Base-by-base conservation (phyloP, 140 eudicot genomes). In the Ambrosia hybrid region DNA sequence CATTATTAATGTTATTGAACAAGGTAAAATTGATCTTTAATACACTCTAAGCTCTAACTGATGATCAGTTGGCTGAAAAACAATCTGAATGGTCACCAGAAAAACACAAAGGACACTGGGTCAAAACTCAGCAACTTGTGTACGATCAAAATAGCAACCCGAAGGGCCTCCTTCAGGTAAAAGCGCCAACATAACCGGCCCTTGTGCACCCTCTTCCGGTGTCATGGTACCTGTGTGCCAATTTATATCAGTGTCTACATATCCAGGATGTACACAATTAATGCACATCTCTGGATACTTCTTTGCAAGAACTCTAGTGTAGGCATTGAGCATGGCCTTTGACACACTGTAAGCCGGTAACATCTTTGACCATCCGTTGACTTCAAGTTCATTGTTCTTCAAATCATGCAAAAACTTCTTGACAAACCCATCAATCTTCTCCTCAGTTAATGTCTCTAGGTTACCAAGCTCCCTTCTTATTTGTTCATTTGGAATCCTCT, bases 191-290 rank as follows among this genome's bases (percentile, higher is more conserved):
- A 76, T 80, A 21, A 92, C 95, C 4, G 96, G 70, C 14, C 90
- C 91, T 72, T 81, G 80, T 17, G 98, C 98, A 12, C 98, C 96
- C 41, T 89, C 98, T 79, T 87, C 87, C 26, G 79, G 67, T 9
- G 89, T 85, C 95, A 87, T 36, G 3, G 85, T 79, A 36, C 98
- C 98, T 0, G 95, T 92, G 43, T 87, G 90, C 95, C 95, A 85
- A 73, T 80, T 89, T 4, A 87, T 10, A 71, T 92, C 98, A 0
- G 98, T 92, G 38, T 89, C 58, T 1, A 92, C 98, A 56, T 72
- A 82, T 21, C 98, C 98, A 1, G 98, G 98, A 61, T 89, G 96
- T 4, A 92, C 96, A 67, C 92, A 87, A 57, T 92, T 92, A 0
- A 92, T 79, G 70, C 83, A 61, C 95, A 89, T 89, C 3, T 78